Evolutionary conservation across 768 basidiomycete genomes (phyloP), one percentile per base, ranked within the genome.

Genomic region (Pleurotus djamor): DNA sequence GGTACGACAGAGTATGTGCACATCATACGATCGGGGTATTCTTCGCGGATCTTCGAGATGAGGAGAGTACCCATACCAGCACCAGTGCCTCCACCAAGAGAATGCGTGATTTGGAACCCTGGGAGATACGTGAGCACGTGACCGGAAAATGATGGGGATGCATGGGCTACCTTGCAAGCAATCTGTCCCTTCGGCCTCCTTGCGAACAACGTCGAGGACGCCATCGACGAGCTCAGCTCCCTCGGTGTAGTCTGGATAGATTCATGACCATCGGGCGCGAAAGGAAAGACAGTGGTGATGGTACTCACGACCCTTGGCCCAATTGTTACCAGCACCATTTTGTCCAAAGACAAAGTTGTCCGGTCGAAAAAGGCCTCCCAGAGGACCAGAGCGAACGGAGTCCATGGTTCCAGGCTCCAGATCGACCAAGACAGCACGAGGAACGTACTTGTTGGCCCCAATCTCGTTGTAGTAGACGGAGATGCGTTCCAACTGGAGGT

Each of bases 21-120:
- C 96, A 98, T 98, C 96, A 99, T 99, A 59, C 97, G 84, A 76
- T 99, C 97, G 65, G 96, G 97, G 77, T 93, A 99, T 73, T 99
- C 96, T 75, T 98, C 96, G 64, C 96, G 87, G 73, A 99, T 97
- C 81, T 99, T 99, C 65, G 96, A 98, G 74, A 99, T 97, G 65
- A 99, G 78, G 57, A 99, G 90, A 48, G 97, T 98, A 75, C 97
- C 97, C 96, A 99, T 98, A 79, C 97, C 97, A 66, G 97, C 94
- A 79, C 97, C 97, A 67, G 97, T 99, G 76, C 96, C 97, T 79
- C 97, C 97, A 79, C 97, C 96, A 64, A 96, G 86, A 32, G 94
- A 98, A 82, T 98, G 96, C 61, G 96, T 96, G 75, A 98, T 94
- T 76, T 98, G 96, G 91, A 99, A 98, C 64, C 96, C 91, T 92